phyloP scores from a whole-genome alignment of 2,329 filamentous ascomycete genomes.

The Scortechinia acanthostroma region DNA sequence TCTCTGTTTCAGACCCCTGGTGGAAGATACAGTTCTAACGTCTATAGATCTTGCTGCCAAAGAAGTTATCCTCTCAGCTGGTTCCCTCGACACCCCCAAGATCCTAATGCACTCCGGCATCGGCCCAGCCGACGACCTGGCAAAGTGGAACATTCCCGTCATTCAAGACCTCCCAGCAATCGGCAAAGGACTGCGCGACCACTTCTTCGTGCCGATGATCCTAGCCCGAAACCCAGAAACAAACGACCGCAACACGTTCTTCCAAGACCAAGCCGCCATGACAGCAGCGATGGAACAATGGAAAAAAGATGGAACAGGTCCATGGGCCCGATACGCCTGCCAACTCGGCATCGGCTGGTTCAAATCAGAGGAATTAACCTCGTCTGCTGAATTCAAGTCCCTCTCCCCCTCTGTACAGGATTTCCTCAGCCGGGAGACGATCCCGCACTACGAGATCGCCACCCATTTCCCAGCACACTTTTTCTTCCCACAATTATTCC shows the following conservation, averaged over 20 bases:
- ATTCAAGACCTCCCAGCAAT: slow-evolving; percentile 22
- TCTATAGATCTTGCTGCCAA: slow-evolving; percentile 21
- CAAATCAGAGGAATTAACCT: slow-evolving; percentile 28
- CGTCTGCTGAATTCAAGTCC: slow-evolving; percentile 36
- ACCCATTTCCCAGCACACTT: slow-evolving; percentile 34
- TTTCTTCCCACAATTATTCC: slow-evolving; percentile 26
- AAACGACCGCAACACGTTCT: slow-evolving; percentile 35
- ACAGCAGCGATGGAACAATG: slow-evolving; percentile 37
- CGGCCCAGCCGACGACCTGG: slow-evolving; percentile 22
- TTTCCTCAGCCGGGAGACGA: slow-evolving; percentile 34
- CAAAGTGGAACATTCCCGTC: slow-evolving; percentile 21
- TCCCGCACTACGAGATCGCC: slow-evolving; percentile 49
- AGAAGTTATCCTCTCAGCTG: slow-evolving; percentile 33
- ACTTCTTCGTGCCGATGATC: slow-evolving; percentile 25
- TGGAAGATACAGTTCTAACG: slow-evolving; percentile 4
- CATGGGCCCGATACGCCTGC: slow-evolving; percentile 28
- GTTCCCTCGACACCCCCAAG: slow-evolving; percentile 28
- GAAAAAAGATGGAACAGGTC: slow-evolving; percentile 29
- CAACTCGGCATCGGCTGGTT: slow-evolving; percentile 31
- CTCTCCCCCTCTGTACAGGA: slow-evolving; percentile 32
- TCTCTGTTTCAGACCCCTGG: no score
- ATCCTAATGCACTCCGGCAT: slow-evolving; percentile 37
- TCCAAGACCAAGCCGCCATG: slow-evolving; percentile 28
- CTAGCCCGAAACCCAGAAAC: slow-evolving; percentile 28
- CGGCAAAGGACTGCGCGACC: slow-evolving; percentile 30